These are phyloP conservation scores for barrel medic (Medicago truncatula) DNA, from an alignment of 306 rosid species.

Conservation along the genomic window DNA sequence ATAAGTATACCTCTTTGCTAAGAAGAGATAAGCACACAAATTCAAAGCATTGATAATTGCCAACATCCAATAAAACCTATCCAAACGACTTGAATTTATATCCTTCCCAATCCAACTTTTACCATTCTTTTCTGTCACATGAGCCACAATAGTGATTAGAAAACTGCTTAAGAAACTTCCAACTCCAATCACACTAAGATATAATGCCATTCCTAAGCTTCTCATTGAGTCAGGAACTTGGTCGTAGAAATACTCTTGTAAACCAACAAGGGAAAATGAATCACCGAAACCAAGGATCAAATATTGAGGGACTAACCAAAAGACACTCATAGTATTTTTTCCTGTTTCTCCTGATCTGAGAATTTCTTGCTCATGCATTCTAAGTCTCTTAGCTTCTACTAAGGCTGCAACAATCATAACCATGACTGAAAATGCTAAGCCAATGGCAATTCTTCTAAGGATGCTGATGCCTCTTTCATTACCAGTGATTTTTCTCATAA, in stretches of 20 bases:
- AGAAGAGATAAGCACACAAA: conserved; percentile 36
- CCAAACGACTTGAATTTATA: conserved; percentile 53
- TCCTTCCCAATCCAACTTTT: conserved; percentile 56
- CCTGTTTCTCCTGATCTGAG: neutral
- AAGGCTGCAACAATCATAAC: conserved; percentile 53
- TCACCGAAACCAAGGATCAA: conserved; percentile 51
- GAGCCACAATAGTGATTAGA: neutral
- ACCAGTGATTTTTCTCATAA: conserved; percentile 46
- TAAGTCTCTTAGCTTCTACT: conserved; percentile 56
- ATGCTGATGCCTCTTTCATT: conserved; percentile 60
- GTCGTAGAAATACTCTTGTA: conserved; percentile 83
- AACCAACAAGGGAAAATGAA: conserved; percentile 61
- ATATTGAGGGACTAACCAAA: conserved; percentile 57
- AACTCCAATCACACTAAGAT: conserved; percentile 53
- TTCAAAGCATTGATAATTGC: conserved; percentile 45
- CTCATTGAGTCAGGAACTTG: conserved; percentile 94
- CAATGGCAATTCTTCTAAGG: conserved; percentile 55
- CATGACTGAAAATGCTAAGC: conserved; percentile 33
- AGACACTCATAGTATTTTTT: conserved; percentile 34
- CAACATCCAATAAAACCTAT: conserved; percentile 53
- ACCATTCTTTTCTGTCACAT: neutral
- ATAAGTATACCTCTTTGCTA: conserved; percentile 54
- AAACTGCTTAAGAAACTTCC: neutral
- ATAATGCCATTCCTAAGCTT: conserved; percentile 72
- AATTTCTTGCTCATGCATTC: neutral